Base-by-base conservation (phyloP, 306 rosid species). In the Benincasa hispida region DNA sequence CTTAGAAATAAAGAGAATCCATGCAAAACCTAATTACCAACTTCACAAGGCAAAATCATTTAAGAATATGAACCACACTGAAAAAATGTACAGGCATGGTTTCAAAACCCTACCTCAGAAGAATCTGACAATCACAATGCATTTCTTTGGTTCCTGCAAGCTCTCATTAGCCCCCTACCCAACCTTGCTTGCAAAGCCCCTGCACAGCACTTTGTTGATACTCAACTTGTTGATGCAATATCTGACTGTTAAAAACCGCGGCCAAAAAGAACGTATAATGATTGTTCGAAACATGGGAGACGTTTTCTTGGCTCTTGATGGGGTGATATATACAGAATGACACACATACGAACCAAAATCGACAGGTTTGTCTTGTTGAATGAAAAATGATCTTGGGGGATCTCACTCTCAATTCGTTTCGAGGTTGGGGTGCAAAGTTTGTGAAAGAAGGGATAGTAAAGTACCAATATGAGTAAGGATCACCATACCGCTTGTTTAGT, bases 401-500 rank as follows among this genome's bases (percentile, higher is more conserved):
- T 39, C 56, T 24, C 9, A 67, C 41, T 47, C 61, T 73, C 77
- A 18, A 19, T 35, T 27, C 22, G 21, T 51, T 51, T 73, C 62
- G 17, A 17, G 61, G 17, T 51, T 30, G 34, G 59, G 42, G 62
- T 18, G 77, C 59, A 73, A 53, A 32, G 47, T 18, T 53, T 10
- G 32, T 72, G 77, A 74, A 53, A 51, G 62, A 30, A 32, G 48
- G 53, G 65, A 32, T 74, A 55, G 30, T 34, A n/a, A 53, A 54
- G 65, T 34, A 74, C 47, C n/a, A 34, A 50, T 37, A 27, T 24
- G 50, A 5, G 61, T 37, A 48, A 59, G 63, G 83, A 79, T 63
- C 39, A 32, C 17, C 25, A 47, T 56, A 35, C 81, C 27, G 6
- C 56, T 81, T 32, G 68, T 79, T 85, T 86, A 95, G 83, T 95